Evolutionary conservation across 495 filamentous ascomycete genomes (phyloP).

Genomic region (Daldinia concentrica): DNA sequence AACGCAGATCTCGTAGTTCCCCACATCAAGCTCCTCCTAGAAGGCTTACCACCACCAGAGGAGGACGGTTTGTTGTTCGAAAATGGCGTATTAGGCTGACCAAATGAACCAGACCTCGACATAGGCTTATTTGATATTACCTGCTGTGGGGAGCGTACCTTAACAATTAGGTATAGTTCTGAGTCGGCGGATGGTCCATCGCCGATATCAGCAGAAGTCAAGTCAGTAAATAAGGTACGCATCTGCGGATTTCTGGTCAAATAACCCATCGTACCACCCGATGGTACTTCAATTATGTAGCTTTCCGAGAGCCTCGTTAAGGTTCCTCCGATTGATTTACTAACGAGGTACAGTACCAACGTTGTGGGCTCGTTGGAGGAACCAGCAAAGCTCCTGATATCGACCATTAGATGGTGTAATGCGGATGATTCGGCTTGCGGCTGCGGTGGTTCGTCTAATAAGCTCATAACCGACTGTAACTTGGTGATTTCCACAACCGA

Average conservation of each 20-base stretch:
- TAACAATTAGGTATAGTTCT: conserved; percentile 85
- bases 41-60: conserved; percentile 62
- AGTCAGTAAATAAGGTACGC: conserved; percentile 87
- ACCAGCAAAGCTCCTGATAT: conserved; percentile 81
- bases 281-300: conserved; percentile 80
- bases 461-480: conserved; percentile 94
- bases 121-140: conserved; percentile 57
- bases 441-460: conserved; percentile 81
- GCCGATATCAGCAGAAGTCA: conserved; percentile 83
- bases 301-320: conserved; percentile 80
- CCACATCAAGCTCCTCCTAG: conserved; percentile 88
- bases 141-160: conserved; percentile 72
- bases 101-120: conserved; percentile 55
- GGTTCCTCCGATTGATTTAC: conserved; percentile 67
- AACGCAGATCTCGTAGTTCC: conserved; percentile 62
- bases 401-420: conserved; percentile 85
- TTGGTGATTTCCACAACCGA: conserved; percentile 90
- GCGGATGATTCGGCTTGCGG: conserved; percentile 72
- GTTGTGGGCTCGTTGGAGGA: conserved; percentile 75
- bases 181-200: conserved; percentile 71
- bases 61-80: conserved; percentile 56
- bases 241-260: conserved; percentile 69
- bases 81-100: conserved; percentile 48
- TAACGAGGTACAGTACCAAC: conserved; percentile 81
- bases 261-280: conserved; percentile 71